These are phyloP conservation scores for Hippophae tibetana DNA, from an alignment of 306 rosid genomes.

Conservation along the genomic window DNA sequence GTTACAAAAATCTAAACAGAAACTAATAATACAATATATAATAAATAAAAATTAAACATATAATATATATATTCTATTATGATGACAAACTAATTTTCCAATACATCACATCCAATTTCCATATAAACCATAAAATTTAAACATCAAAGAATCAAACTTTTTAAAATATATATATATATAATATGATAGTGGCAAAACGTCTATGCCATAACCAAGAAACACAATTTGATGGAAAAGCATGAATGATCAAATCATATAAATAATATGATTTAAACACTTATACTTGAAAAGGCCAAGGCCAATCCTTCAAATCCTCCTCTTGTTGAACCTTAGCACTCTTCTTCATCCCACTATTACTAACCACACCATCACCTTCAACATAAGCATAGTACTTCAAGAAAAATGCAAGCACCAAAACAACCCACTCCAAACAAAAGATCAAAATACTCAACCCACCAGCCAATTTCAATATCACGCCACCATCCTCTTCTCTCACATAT, in stretches of 20 bases:
- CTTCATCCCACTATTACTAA: constrained; percentile 14
- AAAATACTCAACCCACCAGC: constrained; percentile 60
- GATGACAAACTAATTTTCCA: no score
- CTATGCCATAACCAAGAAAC: background rate
- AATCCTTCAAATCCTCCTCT: constrained; percentile 74
- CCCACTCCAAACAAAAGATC: constrained; percentile 86
- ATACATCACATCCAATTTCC: no score
- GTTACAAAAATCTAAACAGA: no score
- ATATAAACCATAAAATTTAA: no score
- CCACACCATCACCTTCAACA: constrained; percentile 36
- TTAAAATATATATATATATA: no score
- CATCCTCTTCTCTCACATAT: constrained; percentile 80
- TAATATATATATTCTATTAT: no score
- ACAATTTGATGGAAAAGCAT: background rate
- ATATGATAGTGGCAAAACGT: no score
- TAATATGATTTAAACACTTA: constrained; percentile 3
- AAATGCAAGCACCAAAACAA: constrained; percentile 62
- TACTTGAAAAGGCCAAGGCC: constrained; percentile 93
- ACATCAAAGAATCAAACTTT: no score
- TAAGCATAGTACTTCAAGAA: constrained; percentile 67
- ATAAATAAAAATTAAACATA: no score
- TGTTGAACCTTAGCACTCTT: constrained; percentile 68
- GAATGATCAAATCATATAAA: no score
- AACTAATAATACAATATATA: no score
- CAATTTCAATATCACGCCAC: constrained; percentile 56